Base-by-base conservation (phyloP, 139 green algal genomes). In the Micractinium conductrix region DNA sequence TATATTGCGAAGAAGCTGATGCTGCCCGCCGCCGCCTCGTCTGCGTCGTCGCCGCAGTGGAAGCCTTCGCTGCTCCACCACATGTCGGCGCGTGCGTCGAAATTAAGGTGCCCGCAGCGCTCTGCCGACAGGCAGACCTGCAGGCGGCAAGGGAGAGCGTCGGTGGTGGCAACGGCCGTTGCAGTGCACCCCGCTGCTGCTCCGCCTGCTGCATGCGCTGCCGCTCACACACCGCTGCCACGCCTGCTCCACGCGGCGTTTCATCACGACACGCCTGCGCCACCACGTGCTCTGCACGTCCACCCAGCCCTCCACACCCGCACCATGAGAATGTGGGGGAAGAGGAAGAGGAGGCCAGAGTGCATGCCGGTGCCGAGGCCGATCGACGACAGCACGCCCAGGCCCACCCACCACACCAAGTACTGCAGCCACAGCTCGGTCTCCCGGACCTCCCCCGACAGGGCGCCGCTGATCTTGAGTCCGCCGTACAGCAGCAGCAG, bases 241-340 rank as follows among this genome's bases (percentile, higher is more conserved):
- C 60, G 26, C 14, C 60, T 35, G 60, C 60, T 10, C 60, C n/a
- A n/a, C n/a, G n/a, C n/a, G n/a, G n/a, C n/a, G n/a, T n/a, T n/a
- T n/a, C n/a, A n/a, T n/a, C n/a, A n/a, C n/a, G n/a, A n/a, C 10
- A 58, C 12, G 48, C 48, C 12, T 58, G 48, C 48, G 48, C 14
- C 12, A 14, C 58, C 2, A 28, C n/a, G 6, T 37, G 58, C 53
- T 22, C 28, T 8, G 28, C 33, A 72, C 5, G n/a, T 7, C 1
- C 33, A 28, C 33, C 10, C 65, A 22, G 16, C 65, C 65, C 33
- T 16, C 65, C 35, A 28, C 65, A 17, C n/a, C 17, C 86, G 17
- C 75, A 97, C 95, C 92, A 97, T 98, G 26, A 98, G 90, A 53
- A 98, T 97, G 93, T 98, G 95, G 26, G 96, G 96, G 69, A 98